Evolutionary conservation across 768 basidiomycete species (phyloP), one percentile per base, ranked within the genome.

Genomic region (Lyophyllum shimeji): DNA sequence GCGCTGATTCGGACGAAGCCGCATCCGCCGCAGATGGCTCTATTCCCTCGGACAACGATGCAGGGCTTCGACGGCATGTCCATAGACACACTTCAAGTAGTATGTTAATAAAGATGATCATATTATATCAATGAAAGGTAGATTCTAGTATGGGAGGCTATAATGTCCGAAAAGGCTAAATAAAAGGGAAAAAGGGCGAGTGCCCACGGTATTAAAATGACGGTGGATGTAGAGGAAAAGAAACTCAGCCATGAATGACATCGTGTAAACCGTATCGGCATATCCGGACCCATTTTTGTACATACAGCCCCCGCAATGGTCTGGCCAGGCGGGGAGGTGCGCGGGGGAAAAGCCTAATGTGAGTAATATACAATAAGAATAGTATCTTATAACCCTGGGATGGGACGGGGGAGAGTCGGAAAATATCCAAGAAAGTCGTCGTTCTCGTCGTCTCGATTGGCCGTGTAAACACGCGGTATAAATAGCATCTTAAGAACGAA

Each of bases 281-380:
- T 29, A 29, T 29, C 29, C 29, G 29, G n/a, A n/a, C n/a, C n/a
- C n/a, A n/a, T n/a, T 58, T 50, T 57, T 31, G 37, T 61, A 59
- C 55, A 63, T 56, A 58, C 39, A 40, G 56, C 5, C 29, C 52
- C 59, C 53, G 48, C 47, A n/a, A n/a, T n/a, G n/a, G n/a, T n/a
- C n/a, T 50, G 45, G 47, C 39, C 25, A 39, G 8, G 11, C 21
- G 47, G 25, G 45, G 47, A 5, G 29, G 9, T 29, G 29, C 9
- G n/a, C n/a, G n/a, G n/a, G n/a, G 47, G 50, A 57, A 24, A 20
- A 18, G 12, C 43, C 47, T 58, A 54, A 58, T 42, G 31, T 44
- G 55, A 58, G 59, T 61, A 60, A 44, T 56, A 49, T 64, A 61
- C 58, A 64, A 64, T 62, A 62, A 64, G 58, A 60, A 64, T 64